phyloP scores from a whole-genome alignment of 1,139 yeast species.

The Suhomyces bribrorum region DNA sequence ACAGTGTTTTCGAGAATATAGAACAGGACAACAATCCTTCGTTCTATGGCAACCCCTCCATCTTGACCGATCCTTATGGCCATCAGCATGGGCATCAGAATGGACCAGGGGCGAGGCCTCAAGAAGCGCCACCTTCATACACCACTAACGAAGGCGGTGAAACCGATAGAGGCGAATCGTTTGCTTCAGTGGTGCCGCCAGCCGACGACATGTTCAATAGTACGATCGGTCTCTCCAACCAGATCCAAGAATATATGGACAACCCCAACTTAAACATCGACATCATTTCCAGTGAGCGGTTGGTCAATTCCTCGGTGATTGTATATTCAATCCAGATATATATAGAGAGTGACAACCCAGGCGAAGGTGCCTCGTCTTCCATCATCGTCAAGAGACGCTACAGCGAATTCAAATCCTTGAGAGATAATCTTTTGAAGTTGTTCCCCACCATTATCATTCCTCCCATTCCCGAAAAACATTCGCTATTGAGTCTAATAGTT shows the following conservation, averaged over 20 bases:
- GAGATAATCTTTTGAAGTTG: conserved; percentile 45
- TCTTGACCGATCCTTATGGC: conserved; percentile 32
- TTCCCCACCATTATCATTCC: conserved; percentile 56
- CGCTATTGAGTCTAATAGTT: conserved; percentile 44
- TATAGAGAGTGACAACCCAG: conserved; percentile 12
- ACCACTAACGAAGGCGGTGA: conserved; percentile 2
- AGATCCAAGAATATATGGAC: conserved; percentile 32
- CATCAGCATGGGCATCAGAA: conserved; percentile 3
- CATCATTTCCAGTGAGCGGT: conserved; percentile 38
- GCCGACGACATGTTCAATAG: conserved; percentile 29
- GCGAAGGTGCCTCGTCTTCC: conserved; percentile 11
- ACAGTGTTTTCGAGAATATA: conserved; percentile 35
- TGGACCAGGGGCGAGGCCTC: not conserved
- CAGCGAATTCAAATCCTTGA: conserved; percentile 54
- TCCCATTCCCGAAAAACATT: conserved; percentile 61
- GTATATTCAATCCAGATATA: conserved; percentile 42
- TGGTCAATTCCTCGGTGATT: conserved; percentile 42
- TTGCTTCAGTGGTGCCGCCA: conserved; percentile 7
- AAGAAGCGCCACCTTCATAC: conserved; percentile 7
- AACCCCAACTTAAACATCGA: conserved; percentile 32
- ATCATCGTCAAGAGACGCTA: conserved; percentile 51
- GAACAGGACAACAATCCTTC: conserved; percentile 54
- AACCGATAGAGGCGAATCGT: conserved; percentile 3
- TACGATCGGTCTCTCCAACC: conserved; percentile 43
- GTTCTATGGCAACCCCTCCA: conserved; percentile 39